Percentiles rank a stretch among this genome's conserved stretches.
These are phyloP conservation scores for Arthrinium phaeospermum DNA, from an alignment of 2,329 filamentous ascomycete species.

Conservation along the genomic window DNA sequence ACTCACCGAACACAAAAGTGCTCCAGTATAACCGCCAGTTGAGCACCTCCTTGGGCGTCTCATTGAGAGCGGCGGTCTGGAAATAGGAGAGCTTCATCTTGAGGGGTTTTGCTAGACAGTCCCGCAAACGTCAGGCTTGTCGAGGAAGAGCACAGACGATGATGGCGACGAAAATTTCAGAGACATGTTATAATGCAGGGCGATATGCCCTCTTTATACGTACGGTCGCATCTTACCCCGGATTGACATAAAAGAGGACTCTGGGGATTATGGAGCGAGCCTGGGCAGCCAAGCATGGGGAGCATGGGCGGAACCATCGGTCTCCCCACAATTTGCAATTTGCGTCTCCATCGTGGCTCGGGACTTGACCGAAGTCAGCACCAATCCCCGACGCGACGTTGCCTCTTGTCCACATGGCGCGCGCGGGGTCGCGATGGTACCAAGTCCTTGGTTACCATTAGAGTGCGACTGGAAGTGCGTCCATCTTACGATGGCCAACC, in stretches of 20 bases:
- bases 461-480: not conserved
- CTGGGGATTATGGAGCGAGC: conserved; percentile 15
- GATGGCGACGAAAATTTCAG: not conserved
- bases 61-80: not conserved
- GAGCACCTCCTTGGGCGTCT: conserved; percentile 51
- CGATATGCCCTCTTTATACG: not conserved
- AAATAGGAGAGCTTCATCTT: conserved; percentile 17
- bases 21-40: conserved; percentile 61
- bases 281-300: not conserved
- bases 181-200: not conserved
- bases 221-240: not conserved
- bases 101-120: not conserved
- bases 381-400: not conserved
- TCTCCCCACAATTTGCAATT: not conserved
- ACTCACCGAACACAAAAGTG: conserved; percentile 18
- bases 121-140: not conserved
- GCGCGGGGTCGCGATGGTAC: not conserved
- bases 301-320: not conserved
- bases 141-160: not conserved
- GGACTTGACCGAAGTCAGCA: conserved; percentile 1
- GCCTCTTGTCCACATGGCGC: not conserved
- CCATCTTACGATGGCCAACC: conserved; percentile 13
- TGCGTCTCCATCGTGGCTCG: not conserved
- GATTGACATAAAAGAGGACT: not conserved
- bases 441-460: not conserved